Base-by-base conservation (phyloP, 805 yeast species). In the Vanderwaltozyma verrucispora region DNA sequence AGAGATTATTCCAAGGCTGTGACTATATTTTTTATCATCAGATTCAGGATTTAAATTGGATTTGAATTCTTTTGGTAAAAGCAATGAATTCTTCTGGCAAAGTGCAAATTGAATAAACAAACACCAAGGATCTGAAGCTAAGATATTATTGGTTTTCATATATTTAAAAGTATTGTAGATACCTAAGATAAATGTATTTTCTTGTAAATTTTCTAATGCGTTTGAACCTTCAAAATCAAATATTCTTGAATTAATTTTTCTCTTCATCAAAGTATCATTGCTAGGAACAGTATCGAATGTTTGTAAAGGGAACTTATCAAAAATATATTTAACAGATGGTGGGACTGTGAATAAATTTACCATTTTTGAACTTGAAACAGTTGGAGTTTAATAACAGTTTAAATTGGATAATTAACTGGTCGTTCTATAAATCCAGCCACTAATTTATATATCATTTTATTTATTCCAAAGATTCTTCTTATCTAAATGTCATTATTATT, bases 101-200 rank as follows among this genome's bases (percentile, higher is more conserved):
- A 43, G 15, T 1, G 71, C 49, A 18, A 78, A 54, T 33, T 72
- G 63, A 11, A 68, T 60, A 15, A 64, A 62, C 9, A 76, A 53
- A 34, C 82, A 72, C 12, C 69, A 50, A 0, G 86, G 86, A 46
- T 80, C 87, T 0, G 73, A 64, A 1, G 84, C 76, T 1, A 72
- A 47, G 14, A 56, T 44, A 1, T 53, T 46, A 8, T 50, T 40
- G 1, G 46, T 34, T 11, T 42, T 48, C 26, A 56, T 54, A 12
- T 59, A 60, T 2, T 53, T 40, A 32, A 57, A 56, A 3, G 72
- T 61, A 46, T 69, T 71, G 49, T 73, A 75, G 1, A 75, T 77
- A 1, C 77, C 81, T 16, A 79, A 50, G 24, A 66, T 64, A 56
- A 77, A 75, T 12, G 53, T 50, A n/a, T 49, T 48, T 19, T 45